These are phyloP conservation scores for Candida chauliodis DNA, from an alignment of 805 yeast species.

Conservation along the genomic window DNA sequence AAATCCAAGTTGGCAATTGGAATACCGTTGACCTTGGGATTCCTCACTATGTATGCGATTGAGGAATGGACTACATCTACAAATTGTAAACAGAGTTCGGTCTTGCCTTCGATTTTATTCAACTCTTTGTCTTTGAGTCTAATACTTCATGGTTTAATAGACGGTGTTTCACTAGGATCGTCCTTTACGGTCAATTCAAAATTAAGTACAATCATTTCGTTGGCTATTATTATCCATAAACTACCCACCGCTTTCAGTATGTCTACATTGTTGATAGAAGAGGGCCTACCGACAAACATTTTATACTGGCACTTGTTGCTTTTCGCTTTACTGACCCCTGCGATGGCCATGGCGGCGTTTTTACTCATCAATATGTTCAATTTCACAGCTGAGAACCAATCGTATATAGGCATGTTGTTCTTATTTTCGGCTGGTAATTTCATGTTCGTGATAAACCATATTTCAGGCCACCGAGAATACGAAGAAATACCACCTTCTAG, in stretches of 20 bases:
- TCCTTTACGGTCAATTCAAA: conserved; percentile 33
- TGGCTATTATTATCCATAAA: conserved; percentile 67
- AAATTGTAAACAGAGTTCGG: neutral
- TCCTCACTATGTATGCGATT: conserved; percentile 47
- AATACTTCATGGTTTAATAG: conserved; percentile 63
- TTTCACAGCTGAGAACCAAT: conserved; percentile 13
- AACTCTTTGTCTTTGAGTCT: conserved; percentile 59
- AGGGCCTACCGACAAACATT: conserved; percentile 25
- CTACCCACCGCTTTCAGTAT: conserved; percentile 74
- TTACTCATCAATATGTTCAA: conserved; percentile 21
- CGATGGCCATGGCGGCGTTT: conserved; percentile 52
- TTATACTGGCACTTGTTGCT: conserved; percentile 46
- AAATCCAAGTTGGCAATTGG: conserved; percentile 31
- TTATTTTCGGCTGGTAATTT: conserved; percentile 72
- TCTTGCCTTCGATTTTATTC: conserved; percentile 13
- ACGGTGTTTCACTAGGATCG: conserved; percentile 72
- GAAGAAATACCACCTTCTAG: neutral
- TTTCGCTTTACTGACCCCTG: conserved; percentile 61
- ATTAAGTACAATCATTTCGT: conserved; percentile 41
- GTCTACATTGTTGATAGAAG: conserved; percentile 47
- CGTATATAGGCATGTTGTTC: conserved; percentile 52
- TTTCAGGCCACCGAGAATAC: conserved; percentile 29
- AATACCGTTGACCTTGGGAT: conserved; percentile 50
- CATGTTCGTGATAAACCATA: conserved; percentile 65
- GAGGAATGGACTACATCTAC: conserved; percentile 30